Evolutionary conservation across 495 filamentous ascomycete genomes (phyloP), one percentile per base, ranked within the genome.

Genomic region (Daldinia loculata): DNA sequence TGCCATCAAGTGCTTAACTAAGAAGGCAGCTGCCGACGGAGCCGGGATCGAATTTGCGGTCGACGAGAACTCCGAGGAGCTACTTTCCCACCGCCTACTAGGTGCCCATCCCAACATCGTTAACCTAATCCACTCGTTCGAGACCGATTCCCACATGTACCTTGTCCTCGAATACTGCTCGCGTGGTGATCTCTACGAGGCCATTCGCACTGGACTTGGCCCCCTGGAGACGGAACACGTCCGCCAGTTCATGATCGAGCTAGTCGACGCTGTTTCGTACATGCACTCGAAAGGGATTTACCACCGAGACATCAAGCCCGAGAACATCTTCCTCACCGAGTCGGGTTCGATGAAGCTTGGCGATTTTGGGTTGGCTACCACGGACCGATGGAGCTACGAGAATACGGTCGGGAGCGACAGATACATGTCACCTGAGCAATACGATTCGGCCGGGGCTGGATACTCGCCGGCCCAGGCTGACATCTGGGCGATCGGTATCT

Each of bases 351-450:
- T 97, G 90, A 99, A 99, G 82, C 89, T 99, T 39, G 95, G 95
- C 74, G 95, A 99, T 79, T 96, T 98, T 77, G 95, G 95, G 61
- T 85, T 99, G 51, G 94, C 93, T 51, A 97, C 95, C 8, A 89
- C 87, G 3, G 93, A 96, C 34, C 79, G 85, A 71, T 97, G 93
- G 94, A 94, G 90, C 48, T 89, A 91, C 73, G 95, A 99, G 80
- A 90, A 89, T 38, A 93, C 90, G 66, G 95, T 99, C 53, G 95
- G 95, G 58, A 98, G 95, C 79, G 96, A 99, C 74, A 92, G 95
- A 34, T 99, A 99, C 81, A 99, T 99, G 95, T 93, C 95, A 56
- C 95, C 95, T 17, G 95, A 98, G 79, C 95, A 99, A 75, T 98
- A 94, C 71, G 95, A 98, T 71, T 92, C 94, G 24, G 83, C 89